These are phyloP conservation scores for Cymbopogon flexuosus DNA, from an alignment of 202 grass and related monocot genomes.

Conservation along the genomic window DNA sequence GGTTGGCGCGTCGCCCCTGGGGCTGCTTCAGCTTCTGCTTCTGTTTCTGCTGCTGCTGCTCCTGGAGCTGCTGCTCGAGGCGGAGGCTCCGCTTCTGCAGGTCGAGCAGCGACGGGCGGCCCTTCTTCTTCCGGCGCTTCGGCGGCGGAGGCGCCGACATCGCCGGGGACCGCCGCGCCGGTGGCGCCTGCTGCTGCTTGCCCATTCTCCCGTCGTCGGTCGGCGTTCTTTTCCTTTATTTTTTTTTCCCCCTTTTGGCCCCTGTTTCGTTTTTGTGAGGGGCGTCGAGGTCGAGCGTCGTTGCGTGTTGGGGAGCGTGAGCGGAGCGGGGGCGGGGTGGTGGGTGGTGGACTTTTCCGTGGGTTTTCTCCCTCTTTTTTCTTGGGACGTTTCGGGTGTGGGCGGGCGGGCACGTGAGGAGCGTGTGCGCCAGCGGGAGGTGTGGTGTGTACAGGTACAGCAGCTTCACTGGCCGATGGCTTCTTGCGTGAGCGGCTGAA, in stretches of 20 bases:
- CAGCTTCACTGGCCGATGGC: not conserved
- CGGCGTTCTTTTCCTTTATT: not conserved
- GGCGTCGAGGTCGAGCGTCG: not conserved
- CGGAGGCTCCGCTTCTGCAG: constrained; percentile 58
- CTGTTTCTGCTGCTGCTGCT: not conserved
- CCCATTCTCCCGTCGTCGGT: constrained; percentile 43
- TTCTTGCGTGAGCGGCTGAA: not conserved
- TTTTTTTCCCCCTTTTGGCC: not conserved
- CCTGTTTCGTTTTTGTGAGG: not conserved
- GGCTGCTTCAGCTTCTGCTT: not conserved
- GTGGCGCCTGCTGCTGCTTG: constrained; percentile 72
- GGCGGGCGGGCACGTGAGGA: constrained; percentile 28
- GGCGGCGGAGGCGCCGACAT: constrained; percentile 50
- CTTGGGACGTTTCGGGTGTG: not conserved
- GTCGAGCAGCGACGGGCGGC: constrained; percentile 59
- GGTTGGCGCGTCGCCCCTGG: constrained; percentile 38
- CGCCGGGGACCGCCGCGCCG: constrained; percentile 50
- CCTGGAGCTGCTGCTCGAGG: constrained; percentile 41
- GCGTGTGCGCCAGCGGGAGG: not conserved
- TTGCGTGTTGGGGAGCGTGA: constrained; percentile 34
- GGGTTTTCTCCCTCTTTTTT: not conserved
- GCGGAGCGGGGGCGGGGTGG: not conserved
- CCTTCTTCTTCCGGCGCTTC: constrained; percentile 46
- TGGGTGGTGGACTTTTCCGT: constrained; percentile 35
- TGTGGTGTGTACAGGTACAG: too few species aligned